Conservation (phyloP, 257 asterid species). For the Eustoma russellianum region DNA sequence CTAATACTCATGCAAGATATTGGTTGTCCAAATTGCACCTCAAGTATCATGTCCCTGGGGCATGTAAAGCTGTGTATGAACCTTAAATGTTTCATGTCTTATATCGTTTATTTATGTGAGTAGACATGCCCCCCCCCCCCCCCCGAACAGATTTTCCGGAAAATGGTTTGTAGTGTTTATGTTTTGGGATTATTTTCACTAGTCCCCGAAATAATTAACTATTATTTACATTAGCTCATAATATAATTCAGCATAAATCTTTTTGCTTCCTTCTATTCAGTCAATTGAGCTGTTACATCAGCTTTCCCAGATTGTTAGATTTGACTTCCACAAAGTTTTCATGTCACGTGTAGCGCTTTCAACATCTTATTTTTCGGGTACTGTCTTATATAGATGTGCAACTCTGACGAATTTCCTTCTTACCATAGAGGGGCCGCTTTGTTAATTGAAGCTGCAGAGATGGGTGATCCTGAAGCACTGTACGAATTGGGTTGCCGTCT, state of each 20-base stretch:
- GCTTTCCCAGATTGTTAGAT: not conserved
- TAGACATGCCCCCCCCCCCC: too few species aligned
- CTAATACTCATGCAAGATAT: slow-evolving; percentile 83
- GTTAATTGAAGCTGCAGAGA: slow-evolving; percentile 95
- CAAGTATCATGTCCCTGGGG: slow-evolving; percentile 91
- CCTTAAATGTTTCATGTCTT: not conserved
- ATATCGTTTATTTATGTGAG: too few species aligned
- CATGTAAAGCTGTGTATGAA: slow-evolving; percentile 71
- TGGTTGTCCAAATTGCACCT: slow-evolving; percentile 85
- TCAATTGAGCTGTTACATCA: not conserved
- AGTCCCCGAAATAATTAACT: too few species aligned
- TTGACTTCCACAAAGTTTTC: not conserved
- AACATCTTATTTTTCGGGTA: too few species aligned
- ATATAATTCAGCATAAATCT: too few species aligned
- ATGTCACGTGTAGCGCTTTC: not conserved
- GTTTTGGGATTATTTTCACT: too few species aligned
- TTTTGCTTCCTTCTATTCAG: too few species aligned
- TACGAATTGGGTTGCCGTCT: slow-evolving; percentile 78
- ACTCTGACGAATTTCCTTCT: slow-evolving; percentile 15
- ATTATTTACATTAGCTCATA: too few species aligned
- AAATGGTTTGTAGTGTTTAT: too few species aligned
- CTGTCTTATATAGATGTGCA: not conserved
- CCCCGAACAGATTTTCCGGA: too few species aligned
- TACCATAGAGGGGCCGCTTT: slow-evolving; percentile 84
- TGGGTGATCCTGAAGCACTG: slow-evolving; percentile 93